Evolutionary conservation across 495 filamentous ascomycete species (phyloP), one percentile per base, ranked within the genome.

Genomic region (Penicillium coprophilum): DNA sequence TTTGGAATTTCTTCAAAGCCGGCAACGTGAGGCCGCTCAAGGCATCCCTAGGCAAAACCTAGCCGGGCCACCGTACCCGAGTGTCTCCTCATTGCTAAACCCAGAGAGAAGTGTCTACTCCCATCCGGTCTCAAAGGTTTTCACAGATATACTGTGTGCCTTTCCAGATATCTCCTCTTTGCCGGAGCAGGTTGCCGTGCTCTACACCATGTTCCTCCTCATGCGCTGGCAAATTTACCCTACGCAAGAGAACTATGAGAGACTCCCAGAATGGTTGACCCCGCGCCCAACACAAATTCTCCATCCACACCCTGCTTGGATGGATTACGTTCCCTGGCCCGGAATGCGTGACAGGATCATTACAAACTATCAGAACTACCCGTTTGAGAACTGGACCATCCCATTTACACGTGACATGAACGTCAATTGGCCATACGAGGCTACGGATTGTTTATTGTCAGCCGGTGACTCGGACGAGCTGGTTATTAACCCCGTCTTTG

Each of bases 161-260:
- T 92, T 93, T 58, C 88, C 90, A 0, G 83, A 85, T 56, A 79
- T 95, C 8, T 73, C 72, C 12, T 71, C 72, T 3, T 77, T 92
- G 0, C 90, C 91, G 5, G 90, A 92, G 67, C 85, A 88, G 60
- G 82, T 92, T 4, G 89, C 84, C 17, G 81, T 91, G 6, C 76
- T 93, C n/a, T 90, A 87, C 61, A 70, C 81, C 64, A 93, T 92
- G 89, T 93, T 92, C 68, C 80, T 91, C 9, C 64, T 90, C 48
- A 90, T 92, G 86, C 85, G 90, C 3, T 95, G 89, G 89, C 84
- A 87, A 62, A 85, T 95, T 21, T 77, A 74, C 10, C 89, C 89
- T 0, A 90, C 89, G 5, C 76, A 74, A 44, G 86, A 88, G 58
- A 92, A 89, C 70, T 91, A 87, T 65, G 77, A 85, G 19, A 78